These are phyloP conservation scores for Colletotrichum spinosum DNA, from an alignment of 2,329 filamentous ascomycete species.

Conservation along the genomic window DNA sequence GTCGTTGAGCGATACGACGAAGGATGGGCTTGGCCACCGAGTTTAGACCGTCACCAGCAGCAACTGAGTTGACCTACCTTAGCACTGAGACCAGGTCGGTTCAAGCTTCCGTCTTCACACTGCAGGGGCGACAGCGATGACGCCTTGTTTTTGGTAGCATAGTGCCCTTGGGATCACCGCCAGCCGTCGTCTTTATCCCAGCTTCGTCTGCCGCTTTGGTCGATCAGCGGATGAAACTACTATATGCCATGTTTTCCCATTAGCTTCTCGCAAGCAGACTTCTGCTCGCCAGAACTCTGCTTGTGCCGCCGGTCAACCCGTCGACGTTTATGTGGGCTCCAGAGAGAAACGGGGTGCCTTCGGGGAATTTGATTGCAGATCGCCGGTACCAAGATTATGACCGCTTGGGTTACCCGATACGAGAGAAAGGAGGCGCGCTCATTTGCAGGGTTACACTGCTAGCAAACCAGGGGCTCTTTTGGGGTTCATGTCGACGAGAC, in stretches of 20 bases:
- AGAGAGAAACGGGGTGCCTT: constrained; percentile 8
- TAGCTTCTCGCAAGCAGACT: too few species aligned
- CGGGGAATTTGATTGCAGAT: constrained; percentile 31
- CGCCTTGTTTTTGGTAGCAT: too few species aligned
- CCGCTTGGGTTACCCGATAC: constrained; percentile 3
- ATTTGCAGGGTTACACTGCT: constrained; percentile 22
- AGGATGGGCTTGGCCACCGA: too few species aligned
- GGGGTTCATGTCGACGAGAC: neutral
- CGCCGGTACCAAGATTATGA: constrained; percentile 13
- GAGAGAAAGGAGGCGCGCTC: constrained; percentile 7
- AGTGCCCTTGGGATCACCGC: too few species aligned
- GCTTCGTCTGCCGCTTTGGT: neutral
- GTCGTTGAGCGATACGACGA: too few species aligned
- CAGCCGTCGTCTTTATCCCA: too few species aligned
- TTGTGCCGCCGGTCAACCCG: constrained; percentile 6
- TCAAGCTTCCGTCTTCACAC: too few species aligned
- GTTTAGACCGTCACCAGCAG: too few species aligned
- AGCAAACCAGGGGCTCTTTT: constrained; percentile 3
- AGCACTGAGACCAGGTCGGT: neutral
- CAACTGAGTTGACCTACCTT: too few species aligned
- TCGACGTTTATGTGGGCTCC: neutral
- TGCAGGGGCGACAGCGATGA: too few species aligned
- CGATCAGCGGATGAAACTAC: constrained; percentile 10
- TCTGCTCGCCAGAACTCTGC: neutral
- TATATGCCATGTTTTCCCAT: too few species aligned